A percentile compares a stretch with the other conserved stretches of the same genome.
Conservation (phyloP, 1,284 basidiomycete genomes). For the Irpex rosettiformis region DNA sequence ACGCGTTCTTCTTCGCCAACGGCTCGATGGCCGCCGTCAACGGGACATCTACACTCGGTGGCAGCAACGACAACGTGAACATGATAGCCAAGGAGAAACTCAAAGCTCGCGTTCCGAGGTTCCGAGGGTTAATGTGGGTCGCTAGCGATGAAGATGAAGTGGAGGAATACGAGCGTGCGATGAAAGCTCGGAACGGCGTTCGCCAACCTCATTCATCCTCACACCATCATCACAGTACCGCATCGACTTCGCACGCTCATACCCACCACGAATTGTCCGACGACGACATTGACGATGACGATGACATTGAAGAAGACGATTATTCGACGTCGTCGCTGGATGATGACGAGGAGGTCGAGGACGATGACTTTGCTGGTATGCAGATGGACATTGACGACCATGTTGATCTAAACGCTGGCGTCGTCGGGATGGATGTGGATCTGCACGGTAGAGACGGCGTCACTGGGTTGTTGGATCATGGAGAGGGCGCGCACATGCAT, state of each 20-base stretch:
- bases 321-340: conserved; percentile 26
- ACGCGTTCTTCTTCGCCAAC: conserved; percentile 71
- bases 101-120: conserved; percentile 29
- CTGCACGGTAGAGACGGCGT: background rate
- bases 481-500: conserved; percentile 44
- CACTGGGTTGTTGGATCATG: conserved; percentile 10
- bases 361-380: conserved; percentile 27
- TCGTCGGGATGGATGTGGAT: conserved; percentile 19
- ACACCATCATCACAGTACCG: conserved; percentile 4
- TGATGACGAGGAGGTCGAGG: conserved; percentile 25
- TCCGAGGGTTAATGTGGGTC: conserved; percentile 73
- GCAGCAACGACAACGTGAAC: background rate
- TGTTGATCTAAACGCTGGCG: conserved; percentile 19
- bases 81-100: background rate
- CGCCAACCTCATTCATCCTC: background rate
- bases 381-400: conserved; percentile 30
- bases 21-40: conserved; percentile 17
- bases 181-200: conserved; percentile 1
- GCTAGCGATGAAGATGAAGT: conserved; percentile 59
- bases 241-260: conserved; percentile 4
- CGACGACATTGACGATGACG: conserved; percentile 24
- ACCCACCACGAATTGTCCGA: conserved; percentile 23
- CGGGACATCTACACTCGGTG: conserved; percentile 5
- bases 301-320: conserved; percentile 35
- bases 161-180: conserved; percentile 21